Conservation (phyloP, 140 eudicot species). For the Senecio squalidus region DNA sequence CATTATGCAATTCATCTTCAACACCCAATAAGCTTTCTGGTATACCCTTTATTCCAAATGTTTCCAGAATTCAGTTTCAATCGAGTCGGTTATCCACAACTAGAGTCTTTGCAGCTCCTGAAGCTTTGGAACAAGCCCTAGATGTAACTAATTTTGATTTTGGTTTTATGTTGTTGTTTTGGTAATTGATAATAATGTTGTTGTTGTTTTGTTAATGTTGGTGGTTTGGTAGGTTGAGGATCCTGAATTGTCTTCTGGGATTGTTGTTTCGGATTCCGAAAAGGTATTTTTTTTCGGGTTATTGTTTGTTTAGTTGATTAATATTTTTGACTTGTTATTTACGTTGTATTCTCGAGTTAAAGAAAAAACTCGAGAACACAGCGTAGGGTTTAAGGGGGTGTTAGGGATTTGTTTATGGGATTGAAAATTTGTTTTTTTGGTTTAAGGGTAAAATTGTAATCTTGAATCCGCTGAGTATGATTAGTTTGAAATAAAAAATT, state of each 20-base stretch:
- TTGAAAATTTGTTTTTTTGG: neutral
- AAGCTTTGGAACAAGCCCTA: slow-evolving; percentile 50
- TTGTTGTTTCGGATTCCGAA: slow-evolving; percentile 52
- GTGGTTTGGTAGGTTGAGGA: slow-evolving; percentile 36
- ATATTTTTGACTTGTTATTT: too few species aligned
- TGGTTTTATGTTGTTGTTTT: neutral
- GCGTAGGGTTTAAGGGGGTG: neutral
- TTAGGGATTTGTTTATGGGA: neutral
- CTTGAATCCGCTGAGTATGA: too few species aligned
- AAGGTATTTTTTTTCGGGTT: slow-evolving; percentile 30
- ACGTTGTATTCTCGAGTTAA: too few species aligned
- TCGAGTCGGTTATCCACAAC: slow-evolving; percentile 34
- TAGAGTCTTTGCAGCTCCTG: slow-evolving; percentile 59
- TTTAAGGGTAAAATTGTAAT: too few species aligned
- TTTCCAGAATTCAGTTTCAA: slow-evolving; percentile 26
- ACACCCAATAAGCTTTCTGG: slow-evolving; percentile 38
- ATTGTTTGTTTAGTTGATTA: neutral
- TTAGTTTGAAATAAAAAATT: too few species aligned
- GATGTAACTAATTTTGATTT: slow-evolving; percentile 16
- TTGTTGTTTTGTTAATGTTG: neutral
- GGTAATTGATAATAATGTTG: slow-evolving; percentile 5
- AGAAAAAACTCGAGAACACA: too few species aligned
- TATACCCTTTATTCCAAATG: slow-evolving; percentile 27
- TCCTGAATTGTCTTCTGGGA: slow-evolving; percentile 36
- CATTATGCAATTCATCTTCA: slow-evolving; percentile 54